These are phyloP conservation scores for Talaromyces nanjingensis DNA, from an alignment of 495 filamentous ascomycete species.

Conservation along the genomic window DNA sequence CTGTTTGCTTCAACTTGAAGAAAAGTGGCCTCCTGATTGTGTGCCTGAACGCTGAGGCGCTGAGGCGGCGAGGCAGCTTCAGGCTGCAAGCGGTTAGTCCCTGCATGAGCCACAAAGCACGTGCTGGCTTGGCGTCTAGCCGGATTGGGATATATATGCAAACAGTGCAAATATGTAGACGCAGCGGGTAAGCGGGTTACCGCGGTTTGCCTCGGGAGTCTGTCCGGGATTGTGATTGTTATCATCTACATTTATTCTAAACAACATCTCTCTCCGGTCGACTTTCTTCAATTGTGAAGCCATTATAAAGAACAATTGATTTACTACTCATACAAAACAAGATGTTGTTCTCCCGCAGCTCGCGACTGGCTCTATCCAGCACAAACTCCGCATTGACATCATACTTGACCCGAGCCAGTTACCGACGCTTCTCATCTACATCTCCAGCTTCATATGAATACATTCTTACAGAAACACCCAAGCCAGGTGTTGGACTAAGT, in stretches of 20 bases:
- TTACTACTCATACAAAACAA: neutral
- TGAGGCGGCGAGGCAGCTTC: neutral
- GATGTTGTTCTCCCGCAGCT: slow-evolving; percentile 51
- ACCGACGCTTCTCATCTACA: slow-evolving; percentile 50
- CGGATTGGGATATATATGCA: slow-evolving; percentile 1
- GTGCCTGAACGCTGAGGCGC: slow-evolving; percentile 1
- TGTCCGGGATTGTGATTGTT: neutral
- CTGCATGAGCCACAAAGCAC: slow-evolving; percentile 1
- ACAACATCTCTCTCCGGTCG: neutral
- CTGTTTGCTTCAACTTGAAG: neutral
- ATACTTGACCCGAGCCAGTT: slow-evolving; percentile 40
- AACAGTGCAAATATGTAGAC: neutral
- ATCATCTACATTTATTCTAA: neutral
- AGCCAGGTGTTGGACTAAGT: slow-evolving; percentile 87
- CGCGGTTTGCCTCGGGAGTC: slow-evolving; percentile 20
- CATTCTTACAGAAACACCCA: slow-evolving; percentile 72
- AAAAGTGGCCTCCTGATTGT: slow-evolving; percentile 5
- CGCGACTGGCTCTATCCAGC: slow-evolving; percentile 55
- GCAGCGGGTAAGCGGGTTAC: neutral
- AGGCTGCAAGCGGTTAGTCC: neutral
- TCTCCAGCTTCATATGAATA: slow-evolving; percentile 61
- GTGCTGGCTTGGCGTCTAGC: neutral
- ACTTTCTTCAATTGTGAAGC: neutral
- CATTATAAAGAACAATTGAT: neutral
- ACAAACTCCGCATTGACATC: slow-evolving; percentile 39